These are phyloP conservation scores for Pichia nanzhaoensis DNA, from an alignment of 805 yeast species.

Conservation along the genomic window DNA sequence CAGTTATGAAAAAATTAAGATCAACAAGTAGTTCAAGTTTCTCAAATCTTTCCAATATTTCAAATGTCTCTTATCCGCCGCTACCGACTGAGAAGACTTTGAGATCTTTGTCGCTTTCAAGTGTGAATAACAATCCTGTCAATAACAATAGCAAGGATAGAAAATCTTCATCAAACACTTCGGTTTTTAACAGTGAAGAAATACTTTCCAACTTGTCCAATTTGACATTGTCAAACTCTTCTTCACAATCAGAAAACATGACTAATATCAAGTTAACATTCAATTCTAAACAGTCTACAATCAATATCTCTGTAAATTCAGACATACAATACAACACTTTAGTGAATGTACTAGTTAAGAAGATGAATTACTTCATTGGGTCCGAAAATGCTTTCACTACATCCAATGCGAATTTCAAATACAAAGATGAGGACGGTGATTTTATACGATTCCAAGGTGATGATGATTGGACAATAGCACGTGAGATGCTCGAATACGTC, in stretches of 20 bases:
- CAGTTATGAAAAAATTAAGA: conserved; percentile 23
- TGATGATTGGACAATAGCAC: conserved; percentile 85
- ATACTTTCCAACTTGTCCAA: conserved; percentile 15
- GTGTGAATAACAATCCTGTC: not conserved
- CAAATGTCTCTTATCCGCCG: conserved; percentile 21
- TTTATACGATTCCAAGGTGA: conserved; percentile 76
- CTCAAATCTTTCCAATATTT: conserved; percentile 8
- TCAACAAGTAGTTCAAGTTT: conserved; percentile 24
- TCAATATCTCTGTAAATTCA: conserved; percentile 56
- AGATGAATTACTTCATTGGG: conserved; percentile 51
- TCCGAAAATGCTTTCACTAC: conserved; percentile 31
- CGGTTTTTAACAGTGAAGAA: conserved; percentile 8
- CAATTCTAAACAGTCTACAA: conserved; percentile 42
- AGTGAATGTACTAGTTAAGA: conserved; percentile 41
- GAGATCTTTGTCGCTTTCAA: conserved; percentile 28
- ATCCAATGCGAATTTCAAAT: conserved; percentile 31
- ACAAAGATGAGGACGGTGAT: conserved; percentile 95
- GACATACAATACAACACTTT: conserved; percentile 19
- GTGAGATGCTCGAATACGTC: conserved; percentile 54
- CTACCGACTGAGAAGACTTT: conserved; percentile 24
- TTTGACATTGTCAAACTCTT: conserved; percentile 12
- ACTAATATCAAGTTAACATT: conserved; percentile 29
- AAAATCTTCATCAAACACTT: conserved; percentile 10
- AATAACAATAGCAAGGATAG: conserved; percentile 1
- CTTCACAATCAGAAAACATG: conserved; percentile 7